Base-by-base conservation (phyloP, 805 yeast species). In the Lachancea cidri region DNA sequence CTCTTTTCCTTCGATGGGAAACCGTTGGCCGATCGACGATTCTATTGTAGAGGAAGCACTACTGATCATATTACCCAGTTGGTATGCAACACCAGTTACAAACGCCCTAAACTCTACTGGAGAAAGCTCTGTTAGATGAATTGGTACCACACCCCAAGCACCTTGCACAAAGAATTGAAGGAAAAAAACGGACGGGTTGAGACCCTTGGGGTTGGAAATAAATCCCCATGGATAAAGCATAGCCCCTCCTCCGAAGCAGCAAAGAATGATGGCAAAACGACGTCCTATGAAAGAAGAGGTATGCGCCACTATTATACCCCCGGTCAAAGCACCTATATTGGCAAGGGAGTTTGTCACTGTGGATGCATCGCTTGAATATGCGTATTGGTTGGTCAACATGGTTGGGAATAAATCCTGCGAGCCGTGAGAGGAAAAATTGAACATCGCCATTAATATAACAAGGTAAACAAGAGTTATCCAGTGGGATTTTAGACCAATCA, bases 341-440 rank as follows among this genome's bases (percentile, higher is more conserved):
- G 81, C 78, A 11, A 81, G 78, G 15, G 73, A 70, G 64, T 76
- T 77, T 32, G 81, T 77, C 11, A 79, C 81, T 0, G 87, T 80
- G 19, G 72, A 60, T 17, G 68, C 64, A 55, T 82, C 64, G 2
- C 55, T 47, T 18, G 71, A 55, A 48, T 71, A 72, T 9, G 57
- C 65, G 24, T 76, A 68, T 56, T 82, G 86, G 18, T 66, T 68
- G 17, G 68, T 65, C 33, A 83, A 65, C 65, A 79, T 66, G 1
- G 86, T 79, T 31, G 87, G 86, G 60, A 73, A 81, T 54, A 83
- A 65, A 60, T 83, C 91, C 62, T 83, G 88, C 5, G 86, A 76
- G 0, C 86, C 87, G 50, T 83, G 91, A 8, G 85, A 74, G 64
- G 75, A 73, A 65, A 81, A 83, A 61, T 81, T 82, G 66, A 79